phyloP scores from a whole-genome alignment of 1,284 basidiomycete genomes.

The Rhodotorula sp. region DNA sequence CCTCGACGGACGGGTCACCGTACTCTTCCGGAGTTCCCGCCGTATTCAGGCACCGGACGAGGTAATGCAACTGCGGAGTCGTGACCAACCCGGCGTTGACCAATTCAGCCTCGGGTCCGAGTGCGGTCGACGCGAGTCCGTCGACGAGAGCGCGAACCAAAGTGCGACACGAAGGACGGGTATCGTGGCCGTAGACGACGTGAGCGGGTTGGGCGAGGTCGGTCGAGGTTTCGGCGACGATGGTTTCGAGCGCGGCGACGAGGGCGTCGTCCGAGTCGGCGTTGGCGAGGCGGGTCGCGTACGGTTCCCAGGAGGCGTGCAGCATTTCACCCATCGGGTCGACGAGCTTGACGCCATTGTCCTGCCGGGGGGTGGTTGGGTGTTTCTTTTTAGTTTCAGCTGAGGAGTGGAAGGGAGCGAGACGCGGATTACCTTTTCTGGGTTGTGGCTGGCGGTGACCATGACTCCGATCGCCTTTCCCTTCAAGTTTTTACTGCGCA shows the following conservation, averaged over 20 bases:
- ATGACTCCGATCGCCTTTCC: constrained; percentile 94
- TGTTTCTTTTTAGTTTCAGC: too few species aligned
- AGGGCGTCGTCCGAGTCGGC: constrained; percentile 72
- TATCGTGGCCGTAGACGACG: constrained; percentile 90
- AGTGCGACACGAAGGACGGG: constrained; percentile 79
- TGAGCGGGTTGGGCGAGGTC: constrained; percentile 73
- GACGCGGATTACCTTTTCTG: constrained; percentile 68
- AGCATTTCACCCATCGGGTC: constrained; percentile 99
- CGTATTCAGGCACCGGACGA: constrained; percentile 87
- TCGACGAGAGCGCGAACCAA: constrained; percentile 81
- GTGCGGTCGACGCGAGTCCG: constrained; percentile 60
- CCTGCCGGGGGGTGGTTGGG: constrained; percentile 56
- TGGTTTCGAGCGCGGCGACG: constrained; percentile 62
- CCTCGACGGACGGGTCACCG: constrained; percentile 78
- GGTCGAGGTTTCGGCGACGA: constrained; percentile 71
- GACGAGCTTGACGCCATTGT: constrained; percentile 98
- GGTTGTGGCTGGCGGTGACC: constrained; percentile 99
- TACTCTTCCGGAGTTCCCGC: constrained; percentile 70
- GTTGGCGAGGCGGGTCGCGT: constrained; percentile 89
- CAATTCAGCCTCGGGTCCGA: constrained; percentile 51
- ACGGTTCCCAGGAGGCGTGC: constrained; percentile 86
- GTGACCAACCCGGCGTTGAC: constrained; percentile 72
- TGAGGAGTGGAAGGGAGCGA: background rate
- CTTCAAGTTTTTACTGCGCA: constrained; percentile 84
- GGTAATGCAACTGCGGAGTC: constrained; percentile 93